These are phyloP conservation scores for Sporodiniella umbellata DNA, from an alignment of 371 early-diverging fungal genomes.

Conservation along the genomic window DNA sequence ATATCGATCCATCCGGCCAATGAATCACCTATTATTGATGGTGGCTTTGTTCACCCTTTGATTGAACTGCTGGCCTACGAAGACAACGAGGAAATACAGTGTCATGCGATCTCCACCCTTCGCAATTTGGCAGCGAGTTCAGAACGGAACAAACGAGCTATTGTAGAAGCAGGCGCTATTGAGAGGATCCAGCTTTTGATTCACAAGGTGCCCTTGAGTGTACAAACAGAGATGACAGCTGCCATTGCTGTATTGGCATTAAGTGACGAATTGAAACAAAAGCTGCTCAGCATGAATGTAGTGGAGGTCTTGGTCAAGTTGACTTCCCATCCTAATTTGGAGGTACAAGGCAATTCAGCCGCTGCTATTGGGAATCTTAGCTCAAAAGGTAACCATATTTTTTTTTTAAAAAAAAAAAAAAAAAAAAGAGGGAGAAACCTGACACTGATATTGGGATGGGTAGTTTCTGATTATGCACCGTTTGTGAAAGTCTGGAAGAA, in stretches of 20 bases:
- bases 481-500: slow-evolving; percentile 67
- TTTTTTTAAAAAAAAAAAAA: too few relatives aligned
- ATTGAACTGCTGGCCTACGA: slow-evolving; percentile 69
- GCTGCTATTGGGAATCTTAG: slow-evolving; percentile 84
- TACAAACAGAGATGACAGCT: slow-evolving; percentile 86
- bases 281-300: slow-evolving; percentile 60
- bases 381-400: slow-evolving; percentile 68
- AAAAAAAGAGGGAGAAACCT: background rate
- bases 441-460: too few relatives aligned
- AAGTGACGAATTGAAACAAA: slow-evolving; percentile 76
- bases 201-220: slow-evolving; percentile 56
- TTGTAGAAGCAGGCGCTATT: slow-evolving; percentile 80
- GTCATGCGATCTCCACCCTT: slow-evolving; percentile 84
- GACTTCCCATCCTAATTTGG: slow-evolving; percentile 55
- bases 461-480: slow-evolving; percentile 63
- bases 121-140: slow-evolving; percentile 86
- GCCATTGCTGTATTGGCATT: slow-evolving; percentile 83
- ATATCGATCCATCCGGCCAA: slow-evolving; percentile 88
- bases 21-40: slow-evolving; percentile 81
- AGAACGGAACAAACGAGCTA: slow-evolving; percentile 73
- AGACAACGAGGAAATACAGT: slow-evolving; percentile 82
- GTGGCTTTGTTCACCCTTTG: slow-evolving; percentile 76
- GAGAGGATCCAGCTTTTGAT: slow-evolving; percentile 70
- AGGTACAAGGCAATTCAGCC: slow-evolving; percentile 83
- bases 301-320: slow-evolving; percentile 73